Evolutionary conservation across 2,329 filamentous ascomycete species (phyloP).

Genomic region (Verticillium dahliae): DNA sequence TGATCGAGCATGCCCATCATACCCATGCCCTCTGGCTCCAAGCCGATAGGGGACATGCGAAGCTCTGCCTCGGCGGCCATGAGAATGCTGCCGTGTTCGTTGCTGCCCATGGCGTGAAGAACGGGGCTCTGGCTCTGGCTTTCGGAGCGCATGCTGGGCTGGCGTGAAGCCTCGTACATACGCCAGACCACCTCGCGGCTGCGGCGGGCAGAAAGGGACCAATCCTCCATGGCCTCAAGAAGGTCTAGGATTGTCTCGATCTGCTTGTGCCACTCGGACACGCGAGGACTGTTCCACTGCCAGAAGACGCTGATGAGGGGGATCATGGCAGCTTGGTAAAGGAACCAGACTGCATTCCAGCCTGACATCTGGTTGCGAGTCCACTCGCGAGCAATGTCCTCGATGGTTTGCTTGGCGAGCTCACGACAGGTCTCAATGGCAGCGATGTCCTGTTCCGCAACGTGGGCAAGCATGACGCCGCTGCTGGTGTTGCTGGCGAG

Average conservation of each 20-base stretch:
- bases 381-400: constrained; percentile 65
- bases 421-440: constrained; percentile 64
- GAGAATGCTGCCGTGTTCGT: constrained; percentile 26
- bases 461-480: constrained; percentile 33
- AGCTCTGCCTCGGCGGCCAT: constrained; percentile 28
- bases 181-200: constrained; percentile 57
- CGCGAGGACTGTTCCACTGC: constrained; percentile 46
- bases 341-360: constrained; percentile 78
- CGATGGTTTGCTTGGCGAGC: constrained; percentile 63
- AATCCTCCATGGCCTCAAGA: constrained; percentile 57
- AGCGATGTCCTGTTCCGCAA: constrained; percentile 55
- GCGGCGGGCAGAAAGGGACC: constrained; percentile 56
- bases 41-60: constrained; percentile 44
- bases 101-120: constrained; percentile 19
- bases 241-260: constrained; percentile 53
- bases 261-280: constrained; percentile 47
- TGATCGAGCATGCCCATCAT: constrained; percentile 49
- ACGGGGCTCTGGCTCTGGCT: constrained; percentile 9
- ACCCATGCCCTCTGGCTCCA: constrained; percentile 42
- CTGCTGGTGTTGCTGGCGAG: constrained; percentile 45
- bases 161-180: constrained; percentile 53
- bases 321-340: constrained; percentile 75
- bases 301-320: constrained; percentile 70
- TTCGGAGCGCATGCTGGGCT: constrained; percentile 25
- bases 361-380: constrained; percentile 68